Evolutionary conservation across 2,329 filamentous ascomycete species (phyloP).

Genomic region (Colletotrichum tanaceti): DNA sequence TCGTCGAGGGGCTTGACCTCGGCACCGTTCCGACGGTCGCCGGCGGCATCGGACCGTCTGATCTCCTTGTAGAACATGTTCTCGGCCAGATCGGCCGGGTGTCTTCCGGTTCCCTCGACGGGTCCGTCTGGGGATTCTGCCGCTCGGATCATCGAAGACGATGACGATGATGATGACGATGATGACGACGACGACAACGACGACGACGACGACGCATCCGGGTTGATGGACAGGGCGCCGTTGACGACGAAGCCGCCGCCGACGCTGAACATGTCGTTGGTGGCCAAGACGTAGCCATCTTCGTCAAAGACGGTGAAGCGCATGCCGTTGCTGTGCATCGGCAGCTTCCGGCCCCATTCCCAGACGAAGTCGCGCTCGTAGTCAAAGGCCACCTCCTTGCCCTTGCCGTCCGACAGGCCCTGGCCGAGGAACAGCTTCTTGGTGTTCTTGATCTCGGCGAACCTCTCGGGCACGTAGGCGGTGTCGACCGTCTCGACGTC

Average conservation of each 20-base stretch:
- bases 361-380: constrained; percentile 62
- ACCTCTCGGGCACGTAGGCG: constrained; percentile 59
- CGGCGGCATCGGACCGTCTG: constrained; percentile 57
- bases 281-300: constrained; percentile 59
- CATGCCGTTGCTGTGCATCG: constrained; percentile 65
- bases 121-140: constrained; percentile 41
- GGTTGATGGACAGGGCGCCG: constrained; percentile 58
- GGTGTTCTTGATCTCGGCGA: constrained; percentile 57
- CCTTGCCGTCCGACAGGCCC: constrained; percentile 53
- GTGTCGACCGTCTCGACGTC: constrained; percentile 63
- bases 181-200: constrained; percentile 35
- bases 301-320: constrained; percentile 62
- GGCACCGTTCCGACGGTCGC: constrained; percentile 57
- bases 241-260: constrained; percentile 66
- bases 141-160: constrained; percentile 39
- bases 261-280: constrained; percentile 64
- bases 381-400: constrained; percentile 61
- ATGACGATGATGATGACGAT: constrained; percentile 33
- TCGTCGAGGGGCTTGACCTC: constrained; percentile 54
- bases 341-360: constrained; percentile 64
- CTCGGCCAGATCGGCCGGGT: constrained; percentile 62
- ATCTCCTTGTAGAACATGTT: constrained; percentile 66
- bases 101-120: constrained; percentile 40
- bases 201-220: constrained; percentile 43
- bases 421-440: constrained; percentile 59